These are phyloP conservation scores for Coniochaeta pulveracea DNA, from an alignment of 2,329 filamentous ascomycete species.

Conservation along the genomic window DNA sequence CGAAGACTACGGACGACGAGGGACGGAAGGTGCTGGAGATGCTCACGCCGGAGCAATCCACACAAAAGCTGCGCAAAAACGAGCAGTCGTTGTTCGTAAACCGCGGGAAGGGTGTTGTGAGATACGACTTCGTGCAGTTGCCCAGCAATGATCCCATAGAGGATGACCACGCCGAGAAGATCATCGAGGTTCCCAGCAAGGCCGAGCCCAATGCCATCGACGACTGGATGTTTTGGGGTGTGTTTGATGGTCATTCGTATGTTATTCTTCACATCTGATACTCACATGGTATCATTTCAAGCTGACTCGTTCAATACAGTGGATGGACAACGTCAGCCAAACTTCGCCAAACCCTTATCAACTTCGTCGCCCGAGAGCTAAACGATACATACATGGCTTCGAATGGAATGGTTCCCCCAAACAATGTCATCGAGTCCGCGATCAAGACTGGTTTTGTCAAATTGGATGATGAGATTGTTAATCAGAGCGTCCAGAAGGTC, in stretches of 20 bases:
- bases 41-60: constrained; percentile 90
- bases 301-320: constrained; percentile 36
- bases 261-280: constrained; percentile 18
- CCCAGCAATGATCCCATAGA: constrained; percentile 97
- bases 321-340: constrained; percentile 98
- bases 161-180: constrained; percentile 96
- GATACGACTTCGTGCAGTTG: constrained; percentile 90
- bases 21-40: constrained; percentile 86
- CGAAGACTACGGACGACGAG: constrained; percentile 77
- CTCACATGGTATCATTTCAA: not conserved
- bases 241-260: constrained; percentile 94
- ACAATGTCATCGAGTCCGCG: constrained; percentile 75
- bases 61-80: constrained; percentile 74
- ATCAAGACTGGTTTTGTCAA: constrained; percentile 87
- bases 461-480: constrained; percentile 87
- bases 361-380: constrained; percentile 83
- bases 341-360: constrained; percentile 82
- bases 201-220: constrained; percentile 43
- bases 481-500: constrained; percentile 86
- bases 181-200: constrained; percentile 71
- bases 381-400: constrained; percentile 81
- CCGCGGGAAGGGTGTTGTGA: constrained; percentile 78
- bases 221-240: constrained; percentile 99
- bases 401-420: constrained; percentile 50
- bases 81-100: constrained; percentile 90